Evolutionary conservation across 768 basidiomycete species (phyloP), one percentile per base, ranked within the genome.

Genomic region (Boletus reticulatus): DNA sequence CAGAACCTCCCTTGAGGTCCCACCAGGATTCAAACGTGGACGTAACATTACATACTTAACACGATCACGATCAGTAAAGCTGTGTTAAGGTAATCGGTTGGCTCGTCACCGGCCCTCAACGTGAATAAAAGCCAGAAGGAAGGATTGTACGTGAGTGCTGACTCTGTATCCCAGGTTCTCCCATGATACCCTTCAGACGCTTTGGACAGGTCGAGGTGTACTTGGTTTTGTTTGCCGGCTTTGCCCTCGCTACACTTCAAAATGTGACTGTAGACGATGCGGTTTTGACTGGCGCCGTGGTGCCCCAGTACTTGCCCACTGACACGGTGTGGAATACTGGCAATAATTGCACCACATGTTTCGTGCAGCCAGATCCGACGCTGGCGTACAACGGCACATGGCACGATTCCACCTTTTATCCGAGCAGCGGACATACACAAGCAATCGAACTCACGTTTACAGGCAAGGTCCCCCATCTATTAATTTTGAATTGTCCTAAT

Each of bases 261-360:
- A 62, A 60, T 14, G 47, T 60, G 19, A 62, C 61, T 12, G 24
- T 62, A 20, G 61, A 64, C 16, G 64, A 65, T 24, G 53, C 63
- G 1, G 52, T 39, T 10, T 17, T 41, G 19, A 52, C n/a, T 10
- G 60, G 63, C 12, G 2, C 39, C 4, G 43, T 50, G 13, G 37
- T 56, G 13, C 52, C 57, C 2, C 48, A 43, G 3, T 66, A 62
- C 39, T 32, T 57, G 3, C 64, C 63, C 34, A 7, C 29, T 11
- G 2, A 17, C 5, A 47, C 50, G 0, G 3, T 1, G 1, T 65
- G 63, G 64, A 51, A 48, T 6, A 0, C 14, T 7, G 63, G 57
- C 0, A 51, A 59, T 8, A 43, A 37, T 12, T 65, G 64, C n/a
- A 7, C 50, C 1, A 3, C 0, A 2, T 65, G 63, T 7, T 0